A percentile compares a stretch with the other conserved stretches of the same genome.
phyloP scores from a whole-genome alignment of 345 rosid species.

The Rhodamnia rubescens region DNA sequence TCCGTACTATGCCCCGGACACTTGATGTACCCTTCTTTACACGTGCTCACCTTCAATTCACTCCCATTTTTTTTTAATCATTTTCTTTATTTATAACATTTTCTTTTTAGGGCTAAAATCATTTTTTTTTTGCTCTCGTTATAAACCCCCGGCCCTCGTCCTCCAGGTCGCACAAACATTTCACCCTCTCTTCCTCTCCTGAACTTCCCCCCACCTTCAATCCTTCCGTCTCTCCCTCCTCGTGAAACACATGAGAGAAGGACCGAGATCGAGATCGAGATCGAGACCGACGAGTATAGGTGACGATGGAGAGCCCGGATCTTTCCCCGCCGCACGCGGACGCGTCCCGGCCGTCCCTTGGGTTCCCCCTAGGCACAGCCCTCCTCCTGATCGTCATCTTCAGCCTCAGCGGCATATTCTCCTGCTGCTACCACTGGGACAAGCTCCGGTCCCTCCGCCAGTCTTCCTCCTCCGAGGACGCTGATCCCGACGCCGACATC shows the following conservation, averaged over 20 bases:
- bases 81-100: neutral
- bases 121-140: neutral
- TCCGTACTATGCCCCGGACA: constrained; percentile 8
- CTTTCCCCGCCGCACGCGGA: constrained; percentile 64
- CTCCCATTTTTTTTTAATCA: neutral
- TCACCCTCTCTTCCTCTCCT: neutral
- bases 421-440: constrained; percentile 99
- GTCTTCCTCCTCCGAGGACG: constrained; percentile 19
- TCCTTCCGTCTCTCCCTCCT: neutral
- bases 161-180: neutral
- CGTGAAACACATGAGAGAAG: neutral
- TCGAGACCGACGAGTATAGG: neutral
- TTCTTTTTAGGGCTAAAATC: neutral
- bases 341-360: constrained; percentile 81
- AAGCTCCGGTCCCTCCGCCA: constrained; percentile 82
- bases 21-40: constrained; percentile 8
- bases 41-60: neutral
- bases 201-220: neutral
- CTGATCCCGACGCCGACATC: constrained; percentile 30
- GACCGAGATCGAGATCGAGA: neutral
- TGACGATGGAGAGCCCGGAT: constrained; percentile 56
- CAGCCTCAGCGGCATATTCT: constrained; percentile 88
- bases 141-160: neutral
- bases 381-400: constrained; percentile 71
- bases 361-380: constrained; percentile 94